These are phyloP conservation scores for Abortiporus biennis DNA, from an alignment of 1,284 basidiomycete genomes.

Conservation along the genomic window DNA sequence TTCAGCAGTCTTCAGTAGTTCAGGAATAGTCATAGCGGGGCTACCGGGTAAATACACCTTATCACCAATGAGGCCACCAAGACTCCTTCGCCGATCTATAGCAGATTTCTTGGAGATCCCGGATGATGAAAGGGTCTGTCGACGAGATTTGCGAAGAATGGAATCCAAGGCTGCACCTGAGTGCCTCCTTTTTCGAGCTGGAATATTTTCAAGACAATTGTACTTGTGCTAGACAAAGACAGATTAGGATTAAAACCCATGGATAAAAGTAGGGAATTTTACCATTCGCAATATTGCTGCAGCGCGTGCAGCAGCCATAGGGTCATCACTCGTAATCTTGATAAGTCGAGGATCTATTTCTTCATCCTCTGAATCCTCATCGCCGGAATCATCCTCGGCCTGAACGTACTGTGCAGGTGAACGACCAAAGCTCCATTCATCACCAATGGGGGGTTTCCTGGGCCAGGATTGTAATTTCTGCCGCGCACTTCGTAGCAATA, in stretches of 20 bases:
- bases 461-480: too few species aligned
- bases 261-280: too few species aligned
- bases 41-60: slow-evolving; percentile 49
- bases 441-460: too few species aligned
- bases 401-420: neutral
- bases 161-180: slow-evolving; percentile 27
- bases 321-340: slow-evolving; percentile 78
- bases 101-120: slow-evolving; percentile 30
- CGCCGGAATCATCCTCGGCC: slow-evolving; percentile 18
- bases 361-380: slow-evolving; percentile 28
- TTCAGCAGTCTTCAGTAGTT: slow-evolving; percentile 57
- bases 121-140: slow-evolving; percentile 26
- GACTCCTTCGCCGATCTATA: slow-evolving; percentile 24
- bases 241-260: too few species aligned
- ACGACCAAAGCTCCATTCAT: neutral
- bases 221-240: slow-evolving; percentile 71
- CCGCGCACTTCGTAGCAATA: too few species aligned
- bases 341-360: slow-evolving; percentile 45
- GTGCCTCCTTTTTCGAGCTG: slow-evolving; percentile 19
- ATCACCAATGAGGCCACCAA: slow-evolving; percentile 44
- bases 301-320: slow-evolving; percentile 80
- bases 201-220: slow-evolving; percentile 60
- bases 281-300: slow-evolving; percentile 86
- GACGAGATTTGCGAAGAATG: slow-evolving; percentile 28
- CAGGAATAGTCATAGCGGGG: slow-evolving; percentile 44